Base-by-base conservation (phyloP, 2,329 filamentous ascomycete species). In the Xylogone sp. region DNA sequence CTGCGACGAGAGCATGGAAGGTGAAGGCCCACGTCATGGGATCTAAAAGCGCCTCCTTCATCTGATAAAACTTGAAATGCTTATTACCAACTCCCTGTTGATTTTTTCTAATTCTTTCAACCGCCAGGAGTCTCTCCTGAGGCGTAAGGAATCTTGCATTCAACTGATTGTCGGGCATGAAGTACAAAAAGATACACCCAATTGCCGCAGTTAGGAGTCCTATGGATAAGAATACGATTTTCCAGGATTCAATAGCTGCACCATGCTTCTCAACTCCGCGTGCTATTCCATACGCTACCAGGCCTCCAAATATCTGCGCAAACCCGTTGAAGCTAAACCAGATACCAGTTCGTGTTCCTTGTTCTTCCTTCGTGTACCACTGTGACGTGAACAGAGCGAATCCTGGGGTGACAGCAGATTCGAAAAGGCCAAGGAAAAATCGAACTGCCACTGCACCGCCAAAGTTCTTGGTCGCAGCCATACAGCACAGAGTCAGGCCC, bases 321-420 rank as follows among this genome's bases (percentile, higher is more conserved):
- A 77, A 77, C 2, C 83, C 83, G 55, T 85, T 86, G 70, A 85
- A 87, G 46, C 72, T 77, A 68, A 87, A 88, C 86, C 86, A 89
- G 50, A 87, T 78, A 3, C 77, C 79, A 1, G 79, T 80, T 8
- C 86, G 71, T 0, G 74, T 70, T 1, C 81, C 82, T 68, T 88
- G 85, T 63, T 89, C 86, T 49, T 75, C 74, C 64, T 83, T 83
- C 1, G 86, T 88, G 59, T 88, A 90, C 85, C 85, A 89, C 68
- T 87, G 83, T 3, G 75, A 80, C 1, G 84, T 88, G 58, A 89
- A 76, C 1, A 89, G 72, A 0, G 82, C 79, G 58, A 88, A 88
- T 0, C 84, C 84, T 1, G 86, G 86, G 0, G 83, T 86, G 1
- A 88, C 83, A 0, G 84, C 82, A 0, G 83, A 74, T 63, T 90